phyloP scores from a whole-genome alignment of 148 eudicot species.

The Cornus kousa region DNA sequence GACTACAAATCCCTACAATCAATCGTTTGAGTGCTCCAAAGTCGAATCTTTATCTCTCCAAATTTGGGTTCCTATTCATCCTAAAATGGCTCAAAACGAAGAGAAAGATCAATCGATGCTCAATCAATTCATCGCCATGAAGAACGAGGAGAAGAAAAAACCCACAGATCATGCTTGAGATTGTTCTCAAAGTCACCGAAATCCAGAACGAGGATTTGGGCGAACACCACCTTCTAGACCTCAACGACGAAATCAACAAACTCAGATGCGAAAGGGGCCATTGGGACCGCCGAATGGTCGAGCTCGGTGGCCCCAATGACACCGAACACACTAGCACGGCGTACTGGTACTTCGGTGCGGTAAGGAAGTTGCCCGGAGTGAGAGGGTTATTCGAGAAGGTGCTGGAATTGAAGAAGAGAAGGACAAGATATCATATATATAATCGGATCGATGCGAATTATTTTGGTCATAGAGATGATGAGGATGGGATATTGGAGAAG shows the following conservation, averaged over 20 bases:
- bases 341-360: conserved; percentile 89
- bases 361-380: conserved; percentile 90
- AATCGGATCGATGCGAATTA: conserved; percentile 86
- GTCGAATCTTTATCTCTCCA: neutral
- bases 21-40: too few relatives aligned
- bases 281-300: conserved; percentile 82
- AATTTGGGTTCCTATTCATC: neutral
- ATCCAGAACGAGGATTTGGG: conserved; percentile 92
- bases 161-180: conserved; percentile 85
- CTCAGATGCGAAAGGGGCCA: conserved; percentile 71
- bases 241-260: conserved; percentile 88
- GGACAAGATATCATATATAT: conserved; percentile 90
- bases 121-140: conserved; percentile 81
- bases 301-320: conserved; percentile 85
- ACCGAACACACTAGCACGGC: conserved; percentile 65
- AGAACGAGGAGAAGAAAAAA: conserved; percentile 79
- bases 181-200: conserved; percentile 82
- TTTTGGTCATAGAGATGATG: conserved; percentile 90
- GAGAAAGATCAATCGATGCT: conserved; percentile 98
- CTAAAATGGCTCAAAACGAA: conserved; percentile 82
- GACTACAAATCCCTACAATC: neutral
- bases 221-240: conserved; percentile 77
- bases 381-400: conserved; percentile 88
- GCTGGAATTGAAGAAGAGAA: conserved; percentile 77
- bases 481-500: too few relatives aligned